Conservation (phyloP, 2,329 filamentous ascomycete genomes). For the Truncatella angustata region DNA sequence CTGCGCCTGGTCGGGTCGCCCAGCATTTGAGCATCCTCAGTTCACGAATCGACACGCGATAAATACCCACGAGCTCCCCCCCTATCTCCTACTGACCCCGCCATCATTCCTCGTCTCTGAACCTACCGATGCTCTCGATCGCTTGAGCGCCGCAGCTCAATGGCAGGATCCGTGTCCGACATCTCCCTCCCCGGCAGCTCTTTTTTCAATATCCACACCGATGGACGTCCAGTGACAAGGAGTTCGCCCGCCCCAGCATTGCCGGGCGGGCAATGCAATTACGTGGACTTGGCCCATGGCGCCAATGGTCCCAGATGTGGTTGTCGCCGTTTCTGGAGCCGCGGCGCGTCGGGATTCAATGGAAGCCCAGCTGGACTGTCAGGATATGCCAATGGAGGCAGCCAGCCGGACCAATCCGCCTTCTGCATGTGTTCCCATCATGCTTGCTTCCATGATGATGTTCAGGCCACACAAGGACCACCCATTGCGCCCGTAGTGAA, state of each 20-base stretch:
- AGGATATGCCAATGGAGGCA: conserved; percentile 21
- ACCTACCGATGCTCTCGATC: conserved; percentile 26
- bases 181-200: conserved; percentile 39
- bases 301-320: conserved; percentile 54
- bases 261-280: conserved; percentile 57
- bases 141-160: conserved; percentile 38
- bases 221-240: conserved; percentile 34
- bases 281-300: conserved; percentile 51
- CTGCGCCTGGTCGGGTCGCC: conserved; percentile 27
- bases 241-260: conserved; percentile 31
- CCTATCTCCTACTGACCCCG: conserved; percentile 12
- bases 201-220: conserved; percentile 56
- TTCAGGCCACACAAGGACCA: conserved; percentile 26
- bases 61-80: conserved; percentile 6
- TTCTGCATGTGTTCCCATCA: conserved; percentile 65
- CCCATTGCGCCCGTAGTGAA: conserved; percentile 21
- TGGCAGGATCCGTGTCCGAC: conserved; percentile 52
- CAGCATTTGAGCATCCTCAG: conserved; percentile 12
- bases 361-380: conserved; percentile 23
- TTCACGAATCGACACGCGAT: conserved; percentile 10
- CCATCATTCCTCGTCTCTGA: conserved; percentile 3
- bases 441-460: conserved; percentile 59
- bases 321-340: conserved; percentile 61
- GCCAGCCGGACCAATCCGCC: conserved; percentile 37
- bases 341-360: conserved; percentile 32